Percentiles rank a stretch among this genome's conserved stretches.
Evolutionary conservation across 108 stramenopile species (phyloP).

Genomic region (Stephanodiscus minutulus): DNA sequence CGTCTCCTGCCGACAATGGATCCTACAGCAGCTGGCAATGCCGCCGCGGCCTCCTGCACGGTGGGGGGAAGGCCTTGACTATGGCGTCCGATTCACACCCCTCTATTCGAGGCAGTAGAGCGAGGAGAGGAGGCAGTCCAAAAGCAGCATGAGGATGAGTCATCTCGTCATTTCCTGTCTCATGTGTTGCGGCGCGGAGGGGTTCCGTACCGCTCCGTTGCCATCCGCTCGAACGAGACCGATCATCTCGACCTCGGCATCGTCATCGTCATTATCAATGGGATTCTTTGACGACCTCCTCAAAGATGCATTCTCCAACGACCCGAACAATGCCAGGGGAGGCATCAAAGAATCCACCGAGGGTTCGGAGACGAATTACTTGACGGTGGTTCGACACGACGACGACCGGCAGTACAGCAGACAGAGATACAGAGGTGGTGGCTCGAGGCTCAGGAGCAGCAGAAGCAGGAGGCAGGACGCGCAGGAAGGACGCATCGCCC

Average conservation of each 20-base stretch:
- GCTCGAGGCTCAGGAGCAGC: slow-evolving; percentile 52
- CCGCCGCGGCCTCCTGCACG: too few species aligned
- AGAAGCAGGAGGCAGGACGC: not conserved
- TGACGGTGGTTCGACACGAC: too few species aligned
- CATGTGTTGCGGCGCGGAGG: not conserved
- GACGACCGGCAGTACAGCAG: slow-evolving; percentile 13
- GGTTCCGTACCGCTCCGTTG: slow-evolving; percentile 4
- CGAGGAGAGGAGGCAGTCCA: not conserved
- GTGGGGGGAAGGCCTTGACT: too few species aligned
- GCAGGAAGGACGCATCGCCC: not conserved
- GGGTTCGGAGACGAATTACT: slow-evolving; percentile 43
- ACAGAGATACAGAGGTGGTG: slow-evolving; percentile 74
- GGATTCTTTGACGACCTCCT: slow-evolving; percentile 71
- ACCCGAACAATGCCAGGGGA: slow-evolving; percentile 47
- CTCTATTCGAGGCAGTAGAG: too few species aligned
- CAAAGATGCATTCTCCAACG: slow-evolving; percentile 75
- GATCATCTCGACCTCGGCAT: not conserved
- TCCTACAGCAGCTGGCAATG: too few species aligned
- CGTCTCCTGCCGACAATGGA: too few species aligned
- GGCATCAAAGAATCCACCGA: slow-evolving; percentile 59
- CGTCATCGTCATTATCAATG: too few species aligned
- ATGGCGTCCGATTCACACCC: not conserved
- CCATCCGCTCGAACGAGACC: not conserved
- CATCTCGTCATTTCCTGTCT: not conserved
- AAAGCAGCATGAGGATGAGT: not conserved